Percentiles rank a stretch among this genome's conserved stretches.
These are phyloP conservation scores for Sugiyamaella sp. DNA, from an alignment of 1,139 yeast species.

Conservation along the genomic window DNA sequence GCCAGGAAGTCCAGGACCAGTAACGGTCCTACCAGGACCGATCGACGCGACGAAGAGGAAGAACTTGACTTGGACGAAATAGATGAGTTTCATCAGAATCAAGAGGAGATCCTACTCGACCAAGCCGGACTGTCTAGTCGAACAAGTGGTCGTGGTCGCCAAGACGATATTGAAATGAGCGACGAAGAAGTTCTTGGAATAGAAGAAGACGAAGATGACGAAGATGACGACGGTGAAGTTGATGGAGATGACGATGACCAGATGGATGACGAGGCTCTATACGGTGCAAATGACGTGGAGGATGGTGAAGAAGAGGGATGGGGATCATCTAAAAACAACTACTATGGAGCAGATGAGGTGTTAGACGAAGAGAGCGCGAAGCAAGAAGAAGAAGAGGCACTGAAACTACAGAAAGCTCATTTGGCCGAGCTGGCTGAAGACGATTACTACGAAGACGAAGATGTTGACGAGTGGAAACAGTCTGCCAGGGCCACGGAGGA, in stretches of 20 bases:
- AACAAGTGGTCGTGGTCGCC: slow-evolving; percentile 41
- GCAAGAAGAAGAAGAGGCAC: slow-evolving; percentile 84
- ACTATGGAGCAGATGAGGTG: slow-evolving; percentile 78
- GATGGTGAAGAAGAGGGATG: slow-evolving; percentile 66
- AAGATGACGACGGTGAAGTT: slow-evolving; percentile 22
- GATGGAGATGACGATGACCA: slow-evolving; percentile 37
- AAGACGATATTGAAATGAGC: slow-evolving; percentile 49
- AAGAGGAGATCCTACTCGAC: slow-evolving; percentile 62
- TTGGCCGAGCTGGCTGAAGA: slow-evolving; percentile 76
- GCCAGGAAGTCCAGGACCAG: slow-evolving; percentile 14
- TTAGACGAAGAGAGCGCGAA: slow-evolving; percentile 77
- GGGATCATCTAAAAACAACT: slow-evolving; percentile 76
- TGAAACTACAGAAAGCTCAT: slow-evolving; percentile 84
- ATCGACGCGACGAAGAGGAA: slow-evolving; percentile 21
- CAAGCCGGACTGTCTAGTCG: slow-evolving; percentile 48
- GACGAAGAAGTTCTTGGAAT: slow-evolving; percentile 56
- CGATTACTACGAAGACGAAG: slow-evolving; percentile 83
- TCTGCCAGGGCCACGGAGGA: slow-evolving; percentile 39
- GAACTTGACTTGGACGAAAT: slow-evolving; percentile 61
- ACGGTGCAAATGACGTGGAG: slow-evolving; percentile 47
- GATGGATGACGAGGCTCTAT: slow-evolving; percentile 32
- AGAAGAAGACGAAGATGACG: slow-evolving; percentile 22
- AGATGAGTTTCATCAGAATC: slow-evolving; percentile 62
- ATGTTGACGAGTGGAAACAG: slow-evolving; percentile 55
- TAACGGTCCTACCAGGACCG: slow-evolving; percentile 2